Evolutionary conservation across 768 basidiomycete species (phyloP).

Genomic region (Mycena floridula): DNA sequence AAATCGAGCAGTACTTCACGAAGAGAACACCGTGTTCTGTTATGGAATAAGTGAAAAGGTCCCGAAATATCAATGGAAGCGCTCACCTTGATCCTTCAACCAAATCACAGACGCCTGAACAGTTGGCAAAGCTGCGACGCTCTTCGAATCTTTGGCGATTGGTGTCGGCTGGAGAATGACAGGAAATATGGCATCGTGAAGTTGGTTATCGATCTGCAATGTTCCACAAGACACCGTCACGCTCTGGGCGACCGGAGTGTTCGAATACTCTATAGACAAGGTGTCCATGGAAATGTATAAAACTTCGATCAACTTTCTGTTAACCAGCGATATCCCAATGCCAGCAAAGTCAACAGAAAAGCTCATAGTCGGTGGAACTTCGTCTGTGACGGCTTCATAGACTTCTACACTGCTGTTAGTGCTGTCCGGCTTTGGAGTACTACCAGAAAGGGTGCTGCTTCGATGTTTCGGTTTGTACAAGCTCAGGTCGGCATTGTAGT

Average conservation of each 20-base stretch:
- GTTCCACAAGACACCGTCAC: constrained; percentile 78
- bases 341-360: constrained; percentile 79
- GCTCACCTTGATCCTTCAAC: constrained; percentile 86
- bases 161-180: constrained; percentile 94
- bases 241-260: constrained; percentile 73
- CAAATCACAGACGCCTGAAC: constrained; percentile 84
- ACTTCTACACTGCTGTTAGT: constrained; percentile 63
- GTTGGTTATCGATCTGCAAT: constrained; percentile 94
- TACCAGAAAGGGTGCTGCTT: constrained; percentile 31
- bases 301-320: constrained; percentile 82
- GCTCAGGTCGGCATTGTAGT: constrained; percentile 80
- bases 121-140: constrained; percentile 80
- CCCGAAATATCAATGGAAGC: not conserved
- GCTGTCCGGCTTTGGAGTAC: constrained; percentile 61
- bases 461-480: constrained; percentile 77
- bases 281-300: constrained; percentile 77
- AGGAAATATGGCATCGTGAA: constrained; percentile 93
- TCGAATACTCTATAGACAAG: constrained; percentile 79
- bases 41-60: constrained; percentile 2
- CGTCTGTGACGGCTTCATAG: constrained; percentile 82
- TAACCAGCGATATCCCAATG: constrained; percentile 88
- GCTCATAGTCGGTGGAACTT: constrained; percentile 57
- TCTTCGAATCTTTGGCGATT: constrained; percentile 66
- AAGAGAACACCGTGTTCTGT: constrained; percentile 97
- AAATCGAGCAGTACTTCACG: constrained; percentile 92